A percentile compares a stretch with the other conserved stretches of the same genome.
These are phyloP conservation scores for Aspergillus uvarum DNA, from an alignment of 2,329 filamentous ascomycete species.

Conservation along the genomic window DNA sequence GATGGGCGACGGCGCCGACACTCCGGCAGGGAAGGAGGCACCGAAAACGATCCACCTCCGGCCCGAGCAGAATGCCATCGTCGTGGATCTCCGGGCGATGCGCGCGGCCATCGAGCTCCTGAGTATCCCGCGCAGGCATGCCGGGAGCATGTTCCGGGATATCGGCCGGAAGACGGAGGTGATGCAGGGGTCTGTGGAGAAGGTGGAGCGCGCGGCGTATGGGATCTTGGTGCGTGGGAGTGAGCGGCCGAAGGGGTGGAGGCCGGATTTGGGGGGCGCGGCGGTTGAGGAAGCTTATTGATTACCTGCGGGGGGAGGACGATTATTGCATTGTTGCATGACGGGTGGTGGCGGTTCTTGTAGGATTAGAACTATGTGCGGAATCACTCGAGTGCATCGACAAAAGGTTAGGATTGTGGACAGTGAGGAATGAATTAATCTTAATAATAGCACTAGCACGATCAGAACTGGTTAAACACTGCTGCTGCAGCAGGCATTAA, in stretches of 20 bases:
- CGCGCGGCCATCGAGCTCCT: conserved; percentile 75
- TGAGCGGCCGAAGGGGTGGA: conserved; percentile 88
- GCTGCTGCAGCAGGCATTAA: too few species aligned
- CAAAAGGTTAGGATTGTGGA: too few species aligned
- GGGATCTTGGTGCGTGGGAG: conserved; percentile 82
- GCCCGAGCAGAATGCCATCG: conserved; percentile 60
- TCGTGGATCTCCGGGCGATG: conserved; percentile 77
- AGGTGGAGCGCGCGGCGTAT: conserved; percentile 90
- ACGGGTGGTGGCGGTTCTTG: too few species aligned
- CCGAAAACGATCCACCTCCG: conserved; percentile 20
- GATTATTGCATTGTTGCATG: too few species aligned
- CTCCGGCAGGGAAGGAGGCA: background rate
- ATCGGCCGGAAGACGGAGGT: conserved; percentile 79
- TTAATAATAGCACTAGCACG: too few species aligned
- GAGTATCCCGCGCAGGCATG: conserved; percentile 54
- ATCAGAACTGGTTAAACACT: too few species aligned
- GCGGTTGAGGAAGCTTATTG: conserved; percentile 40
- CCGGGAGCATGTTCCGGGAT: conserved; percentile 53
- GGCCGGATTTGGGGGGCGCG: conserved; percentile 66
- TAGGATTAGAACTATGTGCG: too few species aligned
- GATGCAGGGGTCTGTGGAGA: conserved; percentile 84
- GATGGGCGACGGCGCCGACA: too few species aligned
- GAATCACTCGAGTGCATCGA: too few species aligned
- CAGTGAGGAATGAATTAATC: too few species aligned
- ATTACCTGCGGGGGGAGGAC: background rate